phyloP scores from a whole-genome alignment of 2,329 filamentous ascomycete genomes.

The Penicillium sp. region DNA sequence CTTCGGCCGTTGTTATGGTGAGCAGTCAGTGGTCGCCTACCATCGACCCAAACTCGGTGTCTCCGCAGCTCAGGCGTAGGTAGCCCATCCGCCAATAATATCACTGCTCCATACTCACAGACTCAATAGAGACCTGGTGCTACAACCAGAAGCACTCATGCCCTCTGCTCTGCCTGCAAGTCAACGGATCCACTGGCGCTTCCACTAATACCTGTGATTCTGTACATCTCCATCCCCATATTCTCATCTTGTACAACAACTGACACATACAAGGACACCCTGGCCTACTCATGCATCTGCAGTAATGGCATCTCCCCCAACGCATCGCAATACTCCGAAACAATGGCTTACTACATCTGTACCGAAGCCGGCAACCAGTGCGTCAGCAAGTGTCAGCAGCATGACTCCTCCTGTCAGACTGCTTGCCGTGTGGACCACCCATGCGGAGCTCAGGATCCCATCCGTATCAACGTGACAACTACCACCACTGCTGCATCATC shows the following conservation, averaged over 20 bases:
- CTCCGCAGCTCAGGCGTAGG: conserved; percentile 35
- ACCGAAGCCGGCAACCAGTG: conserved; percentile 54
- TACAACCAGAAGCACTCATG: conserved; percentile 39
- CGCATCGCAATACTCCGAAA: conserved; percentile 57
- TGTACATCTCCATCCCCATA: conserved; percentile 22
- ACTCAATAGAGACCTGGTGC: conserved; percentile 40
- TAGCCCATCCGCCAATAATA: background rate
- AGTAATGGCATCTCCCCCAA: conserved; percentile 52
- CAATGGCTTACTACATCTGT: conserved; percentile 59
- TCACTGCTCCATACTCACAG: conserved; percentile 3
- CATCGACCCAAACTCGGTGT: conserved; percentile 38
- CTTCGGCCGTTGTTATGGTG: conserved; percentile 29
- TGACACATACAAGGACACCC: conserved; percentile 33
- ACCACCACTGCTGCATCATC: conserved; percentile 44
- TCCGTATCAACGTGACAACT: conserved; percentile 49
- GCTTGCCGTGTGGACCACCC: conserved; percentile 52
- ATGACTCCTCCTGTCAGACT: conserved; percentile 46
- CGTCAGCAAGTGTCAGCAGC: conserved; percentile 44
- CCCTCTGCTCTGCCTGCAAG: conserved; percentile 44
- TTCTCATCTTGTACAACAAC: background rate
- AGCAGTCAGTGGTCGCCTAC: conserved; percentile 28
- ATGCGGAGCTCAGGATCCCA: conserved; percentile 58
- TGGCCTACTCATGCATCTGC: conserved; percentile 56
- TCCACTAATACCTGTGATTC: conserved; percentile 41
- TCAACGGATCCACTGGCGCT: conserved; percentile 31